Evolutionary conservation across 345 rosid species (phyloP).

Genomic region (Angophora floribunda): DNA sequence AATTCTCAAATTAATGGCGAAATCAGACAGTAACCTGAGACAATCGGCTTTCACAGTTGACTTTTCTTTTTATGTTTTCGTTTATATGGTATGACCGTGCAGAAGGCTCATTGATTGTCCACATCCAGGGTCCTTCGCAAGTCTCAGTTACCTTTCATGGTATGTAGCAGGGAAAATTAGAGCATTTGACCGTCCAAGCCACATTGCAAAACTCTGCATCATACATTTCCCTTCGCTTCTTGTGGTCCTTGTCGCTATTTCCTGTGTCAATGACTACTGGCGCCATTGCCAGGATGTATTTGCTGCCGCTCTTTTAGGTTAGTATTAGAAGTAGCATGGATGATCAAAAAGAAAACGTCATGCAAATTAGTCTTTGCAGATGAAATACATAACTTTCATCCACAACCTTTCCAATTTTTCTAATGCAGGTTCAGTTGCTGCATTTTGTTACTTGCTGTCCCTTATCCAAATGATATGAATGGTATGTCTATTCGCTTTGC

Average conservation of each 20-base stretch:
- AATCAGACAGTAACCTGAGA: background rate
- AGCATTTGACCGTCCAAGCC: conserved; percentile 42
- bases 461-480: conserved; percentile 29
- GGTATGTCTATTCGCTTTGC: conserved; percentile 8
- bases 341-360: background rate
- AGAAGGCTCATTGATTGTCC: background rate
- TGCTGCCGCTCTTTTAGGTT: conserved; percentile 49
- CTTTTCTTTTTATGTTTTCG: too few relatives aligned
- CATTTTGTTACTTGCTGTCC: conserved; percentile 47
- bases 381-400: background rate
- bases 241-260: conserved; percentile 39
- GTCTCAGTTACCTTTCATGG: conserved; percentile 44
- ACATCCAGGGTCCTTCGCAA: conserved; percentile 57
- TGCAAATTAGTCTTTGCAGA: background rate
- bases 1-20: background rate
- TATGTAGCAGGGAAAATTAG: conserved; percentile 55
- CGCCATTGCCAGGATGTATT: conserved; percentile 70
- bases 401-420: background rate
- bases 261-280: conserved; percentile 58
- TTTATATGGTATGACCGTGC: background rate
- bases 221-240: conserved; percentile 36
- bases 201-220: conserved; percentile 41
- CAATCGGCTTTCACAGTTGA: background rate
- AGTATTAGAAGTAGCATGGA: background rate
- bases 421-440: conserved; percentile 23